Conservation (phyloP, 2,329 filamentous ascomycete genomes). For the Ceratocystis cubensis region DNA sequence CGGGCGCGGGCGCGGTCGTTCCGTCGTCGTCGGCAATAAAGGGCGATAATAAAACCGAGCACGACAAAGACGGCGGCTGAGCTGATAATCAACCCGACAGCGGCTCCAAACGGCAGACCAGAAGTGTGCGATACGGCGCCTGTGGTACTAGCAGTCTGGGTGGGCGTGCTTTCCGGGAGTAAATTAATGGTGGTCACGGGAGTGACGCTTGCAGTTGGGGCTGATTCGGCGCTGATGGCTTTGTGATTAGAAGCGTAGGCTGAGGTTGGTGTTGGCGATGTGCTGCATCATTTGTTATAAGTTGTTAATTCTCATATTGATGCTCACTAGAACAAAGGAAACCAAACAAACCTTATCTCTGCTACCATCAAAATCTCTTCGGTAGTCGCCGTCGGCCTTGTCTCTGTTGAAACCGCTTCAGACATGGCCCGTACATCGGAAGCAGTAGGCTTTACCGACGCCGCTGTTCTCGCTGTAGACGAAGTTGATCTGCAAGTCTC, state of each 20-base stretch:
- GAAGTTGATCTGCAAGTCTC: slow-evolving; percentile 1
- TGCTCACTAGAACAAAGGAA: not conserved
- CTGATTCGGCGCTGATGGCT: not conserved
- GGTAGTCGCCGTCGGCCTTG: not conserved
- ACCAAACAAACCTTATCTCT: not conserved
- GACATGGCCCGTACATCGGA: not conserved
- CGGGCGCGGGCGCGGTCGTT: slow-evolving; percentile 8
- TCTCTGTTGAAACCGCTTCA: not conserved
- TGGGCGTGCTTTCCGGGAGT: no score
- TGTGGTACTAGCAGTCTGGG: slow-evolving; percentile 7
- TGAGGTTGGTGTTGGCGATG: not conserved
- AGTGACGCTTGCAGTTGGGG: no score
- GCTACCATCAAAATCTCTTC: not conserved
- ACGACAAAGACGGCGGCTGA: slow-evolving; percentile 6
- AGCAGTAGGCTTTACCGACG: not conserved
- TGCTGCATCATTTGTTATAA: not conserved
- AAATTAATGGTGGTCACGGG: no score
- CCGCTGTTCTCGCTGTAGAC: not conserved
- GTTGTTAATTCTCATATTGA: not conserved
- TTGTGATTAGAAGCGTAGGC: not conserved
- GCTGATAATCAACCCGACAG: slow-evolving; percentile 16
- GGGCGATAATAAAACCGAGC: slow-evolving; percentile 11
- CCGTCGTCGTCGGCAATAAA: slow-evolving; percentile 11
- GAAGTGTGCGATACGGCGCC: not conserved
- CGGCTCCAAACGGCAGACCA: slow-evolving; percentile 16